These are phyloP conservation scores for Cicer arietinum DNA, from an alignment of 306 rosid species.

Conservation along the genomic window DNA sequence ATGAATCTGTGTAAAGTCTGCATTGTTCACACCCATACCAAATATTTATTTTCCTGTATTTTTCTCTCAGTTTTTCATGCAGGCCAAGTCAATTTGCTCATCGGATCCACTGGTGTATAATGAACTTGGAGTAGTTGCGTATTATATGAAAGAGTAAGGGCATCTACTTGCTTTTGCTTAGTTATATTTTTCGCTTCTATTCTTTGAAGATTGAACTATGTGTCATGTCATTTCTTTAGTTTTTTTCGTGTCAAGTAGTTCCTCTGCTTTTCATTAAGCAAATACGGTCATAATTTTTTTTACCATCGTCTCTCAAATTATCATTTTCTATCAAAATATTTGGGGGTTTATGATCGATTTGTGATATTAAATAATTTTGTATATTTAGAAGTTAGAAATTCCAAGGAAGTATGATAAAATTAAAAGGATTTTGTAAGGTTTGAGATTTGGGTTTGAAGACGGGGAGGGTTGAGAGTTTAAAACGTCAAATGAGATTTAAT, in stretches of 20 bases:
- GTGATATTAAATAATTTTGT: background rate
- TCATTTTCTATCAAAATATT: background rate
- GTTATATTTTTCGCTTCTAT: background rate
- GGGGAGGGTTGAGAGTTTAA: background rate
- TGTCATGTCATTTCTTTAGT: background rate
- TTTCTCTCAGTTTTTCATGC: conserved; percentile 70
- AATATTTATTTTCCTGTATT: conserved; percentile 43
- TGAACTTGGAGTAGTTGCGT: conserved; percentile 98
- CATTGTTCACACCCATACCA: conserved; percentile 15
- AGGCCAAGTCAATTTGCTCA: conserved; percentile 87
- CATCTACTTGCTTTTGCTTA: conserved; percentile 27
- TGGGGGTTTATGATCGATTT: background rate
- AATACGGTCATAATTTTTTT: background rate
- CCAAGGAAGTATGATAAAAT: background rate
- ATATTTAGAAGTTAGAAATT: background rate
- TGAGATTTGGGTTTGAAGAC: background rate
- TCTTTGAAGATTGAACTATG: conserved; percentile 2
- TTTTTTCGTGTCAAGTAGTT: background rate
- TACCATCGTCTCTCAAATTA: background rate
- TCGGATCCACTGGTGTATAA: conserved; percentile 93
- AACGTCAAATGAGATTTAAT: background rate
- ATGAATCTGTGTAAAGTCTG: background rate
- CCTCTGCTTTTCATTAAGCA: background rate
- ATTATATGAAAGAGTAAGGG: conserved; percentile 91
- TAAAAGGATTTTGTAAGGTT: background rate